Evolutionary conservation across 2,329 filamentous ascomycete species (phyloP), one percentile per base, ranked within the genome.

Genomic region (Claviceps paspali): DNA sequence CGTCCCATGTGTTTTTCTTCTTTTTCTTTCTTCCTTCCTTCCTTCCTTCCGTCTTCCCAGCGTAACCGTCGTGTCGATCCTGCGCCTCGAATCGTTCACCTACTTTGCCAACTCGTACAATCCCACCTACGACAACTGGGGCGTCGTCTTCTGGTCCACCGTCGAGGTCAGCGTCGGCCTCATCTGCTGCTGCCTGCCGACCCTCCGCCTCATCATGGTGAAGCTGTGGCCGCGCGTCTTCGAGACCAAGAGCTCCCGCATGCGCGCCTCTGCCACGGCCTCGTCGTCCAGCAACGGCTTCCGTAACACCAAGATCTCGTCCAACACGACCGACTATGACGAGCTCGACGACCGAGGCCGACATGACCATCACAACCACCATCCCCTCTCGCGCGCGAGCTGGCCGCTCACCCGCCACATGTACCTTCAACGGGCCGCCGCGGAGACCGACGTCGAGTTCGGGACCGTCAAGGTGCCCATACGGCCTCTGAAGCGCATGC

Each of bases 181-280:
- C 36, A 49, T 52, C 15, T 52, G 49, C 33, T 42, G 44, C 24
- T 52, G 47, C 38, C 42, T 52, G 32, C 49, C 50, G 5, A 40
- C 47, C 9, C 30, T 50, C 4, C 48, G 50, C 8, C 41, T 50
- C 2, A 42, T 50, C n/a, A 41, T 52, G 5, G n/a, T 40, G 4
- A 35, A 35, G 14, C 17, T 35, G 9, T 37, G 3, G 6, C 38
- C 38, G 3, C 33, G 33, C 22, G 29, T 32, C 6, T 36, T 33
- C 29, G 33, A 32, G 10, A 39, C 33, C 9, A 11, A 33, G n/a
- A 24, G 8, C 7, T 36, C 38, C 7, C 21, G 29, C 12, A 30
- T 27, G 7, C 31, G 26, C 14, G 35, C 22, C 19, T 11, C 19
- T 7, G 14, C 19, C 26, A 33, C n/a, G n/a, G n/a, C 22, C 8